These are phyloP conservation scores for Mycena haematopus DNA, from an alignment of 768 basidiomycete species.

Conservation along the genomic window DNA sequence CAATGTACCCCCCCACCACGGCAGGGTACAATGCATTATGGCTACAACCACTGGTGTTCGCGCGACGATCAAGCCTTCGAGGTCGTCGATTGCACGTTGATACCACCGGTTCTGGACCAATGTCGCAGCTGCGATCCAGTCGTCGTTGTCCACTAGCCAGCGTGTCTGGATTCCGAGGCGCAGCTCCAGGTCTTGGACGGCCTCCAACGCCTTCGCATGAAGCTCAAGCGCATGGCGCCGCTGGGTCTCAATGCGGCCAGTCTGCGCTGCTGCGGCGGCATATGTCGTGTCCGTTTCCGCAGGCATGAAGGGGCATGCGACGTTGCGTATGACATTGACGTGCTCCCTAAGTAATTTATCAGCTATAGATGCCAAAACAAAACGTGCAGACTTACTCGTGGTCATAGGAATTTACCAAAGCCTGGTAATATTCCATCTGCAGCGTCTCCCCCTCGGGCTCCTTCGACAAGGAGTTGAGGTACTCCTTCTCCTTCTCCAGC, in stretches of 20 bases:
- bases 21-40: too few relatives aligned
- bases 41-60: too few relatives aligned
- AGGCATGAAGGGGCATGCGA: too few relatives aligned
- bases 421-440: slow-evolving; percentile 23
- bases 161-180: background rate
- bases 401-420: slow-evolving; percentile 8
- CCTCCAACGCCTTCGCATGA: slow-evolving; percentile 4
- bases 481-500: slow-evolving; percentile 22
- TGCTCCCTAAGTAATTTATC: too few relatives aligned
- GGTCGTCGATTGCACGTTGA: slow-evolving; percentile 28
- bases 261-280: background rate
- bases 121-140: slow-evolving; percentile 27
- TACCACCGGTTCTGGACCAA: slow-evolving; percentile 20
- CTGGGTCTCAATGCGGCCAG: slow-evolving; percentile 10
- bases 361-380: too few relatives aligned
- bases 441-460: slow-evolving; percentile 17
- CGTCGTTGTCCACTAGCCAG: background rate
- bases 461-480: slow-evolving; percentile 24
- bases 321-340: too few relatives aligned
- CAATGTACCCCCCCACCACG: too few relatives aligned
- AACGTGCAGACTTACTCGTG: slow-evolving; percentile 3
- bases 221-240: slow-evolving; percentile 28
- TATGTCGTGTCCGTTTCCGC: too few relatives aligned
- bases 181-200: slow-evolving; percentile 15
- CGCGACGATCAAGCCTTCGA: slow-evolving; percentile 29